phyloP scores from a whole-genome alignment of 805 yeast genomes.

The Yarrowia deformans region DNA sequence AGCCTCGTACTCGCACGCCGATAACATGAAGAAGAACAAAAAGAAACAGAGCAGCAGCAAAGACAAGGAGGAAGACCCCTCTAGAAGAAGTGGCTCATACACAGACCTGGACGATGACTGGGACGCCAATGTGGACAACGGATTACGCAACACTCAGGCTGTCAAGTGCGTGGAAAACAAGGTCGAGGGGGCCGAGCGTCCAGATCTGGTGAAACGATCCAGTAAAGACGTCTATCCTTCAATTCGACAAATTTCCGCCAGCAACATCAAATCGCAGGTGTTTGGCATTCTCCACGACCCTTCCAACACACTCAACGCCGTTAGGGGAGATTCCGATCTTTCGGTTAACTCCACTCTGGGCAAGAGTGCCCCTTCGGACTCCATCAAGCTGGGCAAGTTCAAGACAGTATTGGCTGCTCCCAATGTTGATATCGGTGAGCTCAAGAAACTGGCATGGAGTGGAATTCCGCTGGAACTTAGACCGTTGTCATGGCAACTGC shows the following conservation, averaged over 20 bases:
- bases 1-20: conserved; percentile 20
- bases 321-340: conserved; percentile 15
- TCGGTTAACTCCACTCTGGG: background rate
- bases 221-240: conserved; percentile 17
- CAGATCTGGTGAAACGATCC: conserved; percentile 12
- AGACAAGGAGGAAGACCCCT: conserved; percentile 34
- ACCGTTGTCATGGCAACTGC: conserved; percentile 85
- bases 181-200: conserved; percentile 29
- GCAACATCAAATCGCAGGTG: conserved; percentile 26
- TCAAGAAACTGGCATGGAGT: conserved; percentile 88
- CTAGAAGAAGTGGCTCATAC: conserved; percentile 50
- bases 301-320: conserved; percentile 15
- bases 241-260: conserved; percentile 27
- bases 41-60: conserved; percentile 18
- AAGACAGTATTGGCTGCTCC: conserved; percentile 63
- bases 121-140: conserved; percentile 74
- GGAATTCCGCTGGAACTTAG: conserved; percentile 86
- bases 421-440: conserved; percentile 68
- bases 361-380: conserved; percentile 8
- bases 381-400: conserved; percentile 51
- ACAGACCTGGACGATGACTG: conserved; percentile 89
- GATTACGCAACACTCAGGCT: conserved; percentile 41
- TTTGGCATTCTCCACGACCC: conserved; percentile 35
- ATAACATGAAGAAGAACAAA: conserved; percentile 25
- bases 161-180: conserved; percentile 43